A percentile compares a stretch with the other conserved stretches of the same genome.
These are phyloP conservation scores for Aegle marmelos DNA, from an alignment of 345 rosid species.

Conservation along the genomic window DNA sequence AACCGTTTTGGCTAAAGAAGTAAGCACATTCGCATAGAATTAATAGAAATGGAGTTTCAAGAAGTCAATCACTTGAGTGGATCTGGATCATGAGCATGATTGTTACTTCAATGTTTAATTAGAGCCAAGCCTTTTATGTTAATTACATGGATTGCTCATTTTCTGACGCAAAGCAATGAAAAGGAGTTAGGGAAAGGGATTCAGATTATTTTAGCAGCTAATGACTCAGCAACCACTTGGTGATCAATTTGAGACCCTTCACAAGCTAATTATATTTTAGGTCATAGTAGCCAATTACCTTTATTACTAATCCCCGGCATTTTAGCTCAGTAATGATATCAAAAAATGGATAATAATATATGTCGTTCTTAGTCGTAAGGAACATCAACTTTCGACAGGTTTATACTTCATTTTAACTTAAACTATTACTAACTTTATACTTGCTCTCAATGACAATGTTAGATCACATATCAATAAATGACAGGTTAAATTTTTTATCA, in stretches of 20 bases:
- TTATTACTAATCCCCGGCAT: neutral
- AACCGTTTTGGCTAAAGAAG: constrained; percentile 27
- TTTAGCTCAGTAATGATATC: neutral
- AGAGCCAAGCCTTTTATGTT: neutral
- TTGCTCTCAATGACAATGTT: too few relatives aligned
- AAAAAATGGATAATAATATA: neutral
- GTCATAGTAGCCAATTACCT: constrained; percentile 19
- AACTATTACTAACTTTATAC: too few relatives aligned
- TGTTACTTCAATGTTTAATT: constrained; percentile 15
- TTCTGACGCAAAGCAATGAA: constrained; percentile 26
- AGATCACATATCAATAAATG: too few relatives aligned
- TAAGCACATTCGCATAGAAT: constrained; percentile 16
- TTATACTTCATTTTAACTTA: too few relatives aligned
- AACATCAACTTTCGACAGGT: too few relatives aligned
- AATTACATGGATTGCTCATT: neutral
- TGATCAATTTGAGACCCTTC: constrained; percentile 10
- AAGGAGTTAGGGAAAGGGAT: constrained; percentile 29
- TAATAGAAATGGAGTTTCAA: constrained; percentile 24
- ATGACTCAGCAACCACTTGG: constrained; percentile 46
- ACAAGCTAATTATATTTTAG: neutral
- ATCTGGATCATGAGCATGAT: neutral
- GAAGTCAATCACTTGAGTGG: constrained; percentile 52
- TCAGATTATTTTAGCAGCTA: constrained; percentile 26
- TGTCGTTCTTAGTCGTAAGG: too few relatives aligned
- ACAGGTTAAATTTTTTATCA: too few relatives aligned